These are phyloP conservation scores for Candida boleticola DNA, from an alignment of 805 yeast genomes.

Conservation along the genomic window DNA sequence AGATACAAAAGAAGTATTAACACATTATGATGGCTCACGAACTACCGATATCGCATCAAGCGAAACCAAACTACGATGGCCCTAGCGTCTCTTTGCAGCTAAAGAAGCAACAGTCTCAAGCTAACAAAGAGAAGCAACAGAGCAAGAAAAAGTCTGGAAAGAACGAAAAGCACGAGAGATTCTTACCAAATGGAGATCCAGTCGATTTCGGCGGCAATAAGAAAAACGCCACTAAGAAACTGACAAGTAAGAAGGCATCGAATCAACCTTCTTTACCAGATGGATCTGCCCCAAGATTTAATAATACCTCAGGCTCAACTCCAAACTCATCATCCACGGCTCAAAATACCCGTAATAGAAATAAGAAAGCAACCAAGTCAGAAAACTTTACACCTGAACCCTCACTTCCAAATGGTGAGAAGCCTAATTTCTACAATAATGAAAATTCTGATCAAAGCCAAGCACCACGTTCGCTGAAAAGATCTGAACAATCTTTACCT, in stretches of 20 bases:
- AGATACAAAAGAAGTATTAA: slow-evolving; percentile 5
- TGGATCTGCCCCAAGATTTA: slow-evolving; percentile 4
- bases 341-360: slow-evolving; percentile 3
- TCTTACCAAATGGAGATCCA: slow-evolving; percentile 28
- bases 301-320: neutral
- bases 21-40: slow-evolving; percentile 34
- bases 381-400: slow-evolving; percentile 9
- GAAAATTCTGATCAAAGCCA: slow-evolving; percentile 9
- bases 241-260: slow-evolving; percentile 2
- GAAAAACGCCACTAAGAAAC: slow-evolving; percentile 4
- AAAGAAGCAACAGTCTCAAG: neutral
- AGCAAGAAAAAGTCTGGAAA: neutral
- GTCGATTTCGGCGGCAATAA: slow-evolving; percentile 28
- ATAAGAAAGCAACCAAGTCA: too few species aligned
- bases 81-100: neutral
- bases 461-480: slow-evolving; percentile 1
- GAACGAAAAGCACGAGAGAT: slow-evolving; percentile 13
- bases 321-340: neutral
- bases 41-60: slow-evolving; percentile 24
- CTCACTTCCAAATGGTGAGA: slow-evolving; percentile 28
- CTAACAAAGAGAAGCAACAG: slow-evolving; percentile 4
- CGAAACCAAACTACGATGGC: slow-evolving; percentile 1
- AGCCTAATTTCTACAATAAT: slow-evolving; percentile 24
- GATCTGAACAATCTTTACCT: slow-evolving; percentile 19
- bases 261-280: slow-evolving; percentile 6